Percentiles rank a stretch among this genome's conserved stretches.
Conservation (phyloP, 768 basidiomycete genomes). For the Leccinum aurantiacum region DNA sequence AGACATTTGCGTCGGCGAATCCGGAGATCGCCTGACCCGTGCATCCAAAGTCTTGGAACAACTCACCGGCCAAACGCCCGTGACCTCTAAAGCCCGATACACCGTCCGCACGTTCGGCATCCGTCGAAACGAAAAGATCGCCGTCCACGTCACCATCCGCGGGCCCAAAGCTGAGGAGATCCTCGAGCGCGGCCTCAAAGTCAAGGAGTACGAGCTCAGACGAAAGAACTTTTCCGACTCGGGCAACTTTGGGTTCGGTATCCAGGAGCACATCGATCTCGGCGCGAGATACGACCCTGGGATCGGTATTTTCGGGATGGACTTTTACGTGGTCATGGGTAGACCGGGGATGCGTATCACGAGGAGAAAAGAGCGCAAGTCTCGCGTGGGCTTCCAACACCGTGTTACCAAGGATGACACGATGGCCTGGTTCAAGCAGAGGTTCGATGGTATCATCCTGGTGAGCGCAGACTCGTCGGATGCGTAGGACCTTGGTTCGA, state of each 20-base stretch:
- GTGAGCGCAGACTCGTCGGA: slow-evolving; percentile 45
- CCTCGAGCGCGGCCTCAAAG: slow-evolving; percentile 97
- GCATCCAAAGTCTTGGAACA: slow-evolving; percentile 99
- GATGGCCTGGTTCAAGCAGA: slow-evolving; percentile 98
- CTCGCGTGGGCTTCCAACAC: slow-evolving; percentile 84
- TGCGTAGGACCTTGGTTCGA: background rate
- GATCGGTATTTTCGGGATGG: slow-evolving; percentile 99
- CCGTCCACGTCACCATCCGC: slow-evolving; percentile 97
- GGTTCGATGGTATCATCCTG: slow-evolving; percentile 97
- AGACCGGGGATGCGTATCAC: slow-evolving; percentile 92
- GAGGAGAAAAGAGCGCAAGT: slow-evolving; percentile 84
- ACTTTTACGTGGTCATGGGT: slow-evolving; percentile 98
- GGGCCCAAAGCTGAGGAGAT: slow-evolving; percentile 99
- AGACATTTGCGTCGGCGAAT: slow-evolving; percentile 99
- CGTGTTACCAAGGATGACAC: slow-evolving; percentile 95
- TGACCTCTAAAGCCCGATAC: slow-evolving; percentile 99
- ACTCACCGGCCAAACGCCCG: slow-evolving; percentile 98
- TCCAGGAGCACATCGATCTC: slow-evolving; percentile 99
- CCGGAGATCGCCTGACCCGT: slow-evolving; percentile 97
- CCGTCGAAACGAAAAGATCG: slow-evolving; percentile 99
- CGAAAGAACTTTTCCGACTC: slow-evolving; percentile 98
- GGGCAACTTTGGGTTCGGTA: slow-evolving; percentile 99
- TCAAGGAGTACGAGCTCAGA: slow-evolving; percentile 99
- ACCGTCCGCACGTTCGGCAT: slow-evolving; percentile 99
- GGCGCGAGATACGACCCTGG: slow-evolving; percentile 97